Evolutionary conservation across 352 stramenopile species (phyloP), one percentile per base, ranked within the genome.

Genomic region (Pythium utonaiense): DNA sequence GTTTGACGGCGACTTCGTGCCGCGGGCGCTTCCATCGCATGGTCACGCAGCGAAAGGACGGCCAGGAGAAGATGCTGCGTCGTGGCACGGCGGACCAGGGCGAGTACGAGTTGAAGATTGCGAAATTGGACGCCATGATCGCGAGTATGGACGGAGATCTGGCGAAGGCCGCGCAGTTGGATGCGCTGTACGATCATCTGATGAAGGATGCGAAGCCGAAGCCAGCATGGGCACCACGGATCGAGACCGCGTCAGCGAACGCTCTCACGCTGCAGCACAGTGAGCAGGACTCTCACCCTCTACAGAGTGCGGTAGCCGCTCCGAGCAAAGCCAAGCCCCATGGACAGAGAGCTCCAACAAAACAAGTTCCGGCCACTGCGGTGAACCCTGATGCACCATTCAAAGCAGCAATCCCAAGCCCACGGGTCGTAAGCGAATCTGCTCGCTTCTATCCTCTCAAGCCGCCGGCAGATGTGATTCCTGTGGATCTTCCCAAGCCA

Each of bases 21-120:
- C 60, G 60, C 19, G 60, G 45, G 38, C 60, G 60, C 3, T 67
- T 67, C 34, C 57, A 59, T 21, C 60, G 60, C 5, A 24, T 67
- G 27, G 60, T 67, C 31, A 40, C 53, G 31, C 60, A 67, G 53
- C 60, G 60, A 17, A 55, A 55, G 27, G 53, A 54, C 19, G 12
- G 53, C 19, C 60, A 62, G 48, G 60, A 62, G 21, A 55, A 45
- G 54, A 55, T 55, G 53, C 47, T 67, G 44, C 60, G 60, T 7
- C 53, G 53, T 17, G 48, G 36, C 7, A 14, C 16, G 21, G 31
- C 33, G 19, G 25, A 41, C 16, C 48, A 62, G 22, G 28, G 10
- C 16, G 31, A 66, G 53, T 59, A 49, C 42, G 30, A 57, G 28
- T 13, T 22, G 14, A 67, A 67, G 48, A 17, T 67, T 8, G 25